Percentiles rank a stretch among this genome's conserved stretches.
These are phyloP conservation scores for Didymella sp. DNA, from an alignment of 2,329 filamentous ascomycete genomes.

Conservation along the genomic window DNA sequence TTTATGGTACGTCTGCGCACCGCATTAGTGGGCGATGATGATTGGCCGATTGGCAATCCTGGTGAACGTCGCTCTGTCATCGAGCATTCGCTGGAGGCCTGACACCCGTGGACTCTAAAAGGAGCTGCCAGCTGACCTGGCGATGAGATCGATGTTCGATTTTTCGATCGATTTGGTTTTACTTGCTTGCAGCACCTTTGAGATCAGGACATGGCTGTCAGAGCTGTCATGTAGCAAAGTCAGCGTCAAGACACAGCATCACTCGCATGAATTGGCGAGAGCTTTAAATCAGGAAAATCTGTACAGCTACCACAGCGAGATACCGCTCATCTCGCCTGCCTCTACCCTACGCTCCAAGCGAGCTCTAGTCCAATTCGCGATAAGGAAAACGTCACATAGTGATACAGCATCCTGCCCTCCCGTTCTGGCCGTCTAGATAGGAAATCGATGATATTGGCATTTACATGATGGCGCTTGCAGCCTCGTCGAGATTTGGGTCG, in stretches of 20 bases:
- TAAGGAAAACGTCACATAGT: slow-evolving; percentile 36
- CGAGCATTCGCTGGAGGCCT: background rate
- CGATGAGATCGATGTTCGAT: no score
- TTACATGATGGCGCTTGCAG: slow-evolving; percentile 25
- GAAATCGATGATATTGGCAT: slow-evolving; percentile 34
- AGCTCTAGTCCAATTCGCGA: slow-evolving; percentile 23
- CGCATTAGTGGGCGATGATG: slow-evolving; percentile 1
- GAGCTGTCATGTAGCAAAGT: background rate
- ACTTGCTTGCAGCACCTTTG: background rate
- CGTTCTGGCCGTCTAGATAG: slow-evolving; percentile 29
- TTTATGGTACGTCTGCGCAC: background rate
- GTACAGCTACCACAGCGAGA: slow-evolving; percentile 41
- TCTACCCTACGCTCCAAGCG: slow-evolving; percentile 17
- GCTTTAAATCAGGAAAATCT: slow-evolving; percentile 26
- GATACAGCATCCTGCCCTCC: slow-evolving; percentile 34
- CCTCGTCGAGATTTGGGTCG: slow-evolving; percentile 25
- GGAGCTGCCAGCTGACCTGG: background rate
- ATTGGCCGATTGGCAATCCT: background rate
- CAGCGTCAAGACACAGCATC: slow-evolving; percentile 3
- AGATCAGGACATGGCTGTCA: background rate
- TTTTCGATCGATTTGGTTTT: background rate
- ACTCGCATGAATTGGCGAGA: background rate
- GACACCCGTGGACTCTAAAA: background rate
- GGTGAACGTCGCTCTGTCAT: slow-evolving; percentile 2
- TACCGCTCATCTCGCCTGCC: slow-evolving; percentile 29